phyloP scores from a whole-genome alignment of 805 yeast species.

The Jamesozyma piceae region DNA sequence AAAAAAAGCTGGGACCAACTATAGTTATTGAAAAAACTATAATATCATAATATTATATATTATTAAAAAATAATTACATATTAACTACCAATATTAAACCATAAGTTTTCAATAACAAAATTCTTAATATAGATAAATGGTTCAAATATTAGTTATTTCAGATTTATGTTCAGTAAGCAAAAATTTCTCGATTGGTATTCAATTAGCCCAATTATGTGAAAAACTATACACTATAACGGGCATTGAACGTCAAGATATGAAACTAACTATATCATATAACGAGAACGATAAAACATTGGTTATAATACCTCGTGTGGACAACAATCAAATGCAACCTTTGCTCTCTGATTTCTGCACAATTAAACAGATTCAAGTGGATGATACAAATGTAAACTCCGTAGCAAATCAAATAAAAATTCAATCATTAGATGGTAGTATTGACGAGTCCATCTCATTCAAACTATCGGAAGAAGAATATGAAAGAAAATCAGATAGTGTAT shows the following conservation, averaged over 20 bases:
- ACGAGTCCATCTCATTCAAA: constrained; percentile 11
- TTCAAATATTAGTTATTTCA: constrained; percentile 10
- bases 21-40: not conserved
- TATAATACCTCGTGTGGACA: not conserved
- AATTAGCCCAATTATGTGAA: constrained; percentile 14
- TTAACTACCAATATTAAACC: too few species aligned
- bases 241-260: constrained; percentile 22
- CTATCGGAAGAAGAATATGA: constrained; percentile 36
- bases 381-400: constrained; percentile 44
- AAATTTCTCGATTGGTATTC: constrained; percentile 10
- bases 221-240: constrained; percentile 23
- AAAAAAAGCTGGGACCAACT: not conserved
- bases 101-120: too few species aligned
- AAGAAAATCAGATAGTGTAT: constrained; percentile 50
- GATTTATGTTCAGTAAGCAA: constrained; percentile 16
- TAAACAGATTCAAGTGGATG: constrained; percentile 39
- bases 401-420: too few species aligned
- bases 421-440: constrained; percentile 21
- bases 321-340: not conserved
- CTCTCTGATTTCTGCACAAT: not conserved
- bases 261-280: constrained; percentile 5
- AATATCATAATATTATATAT: not conserved
- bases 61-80: too few species aligned
- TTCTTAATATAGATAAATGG: constrained; percentile 1
- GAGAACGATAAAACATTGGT: not conserved